Evolutionary conservation across 2,329 filamentous ascomycete genomes (phyloP).

Genomic region (Sclerotinia borealis): DNA sequence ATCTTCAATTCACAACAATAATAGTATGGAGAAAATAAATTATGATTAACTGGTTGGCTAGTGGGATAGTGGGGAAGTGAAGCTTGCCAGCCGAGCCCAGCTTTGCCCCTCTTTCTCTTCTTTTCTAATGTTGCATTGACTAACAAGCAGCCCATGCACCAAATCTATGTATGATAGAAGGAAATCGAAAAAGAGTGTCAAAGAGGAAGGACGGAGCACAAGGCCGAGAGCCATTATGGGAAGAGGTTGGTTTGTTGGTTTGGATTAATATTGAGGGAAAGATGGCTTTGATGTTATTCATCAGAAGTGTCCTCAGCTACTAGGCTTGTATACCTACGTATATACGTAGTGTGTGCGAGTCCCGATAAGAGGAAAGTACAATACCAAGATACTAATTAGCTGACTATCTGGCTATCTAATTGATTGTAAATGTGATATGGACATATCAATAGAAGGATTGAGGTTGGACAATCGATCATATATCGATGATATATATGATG

Average conservation of each 20-base stretch:
- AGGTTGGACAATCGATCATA: not conserved
- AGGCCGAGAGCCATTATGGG: not conserved
- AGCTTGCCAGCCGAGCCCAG: no score
- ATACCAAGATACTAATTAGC: no score
- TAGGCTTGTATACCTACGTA: no score
- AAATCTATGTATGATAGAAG: not conserved
- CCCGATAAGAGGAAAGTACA: no score
- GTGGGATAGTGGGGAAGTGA: not conserved
- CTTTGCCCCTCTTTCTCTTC: slow-evolving; percentile 5
- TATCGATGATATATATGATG: no score
- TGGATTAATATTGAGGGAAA: not conserved
- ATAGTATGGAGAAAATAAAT: not conserved
- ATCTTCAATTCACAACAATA: not conserved
- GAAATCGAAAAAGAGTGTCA: not conserved
- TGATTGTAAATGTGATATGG: no score
- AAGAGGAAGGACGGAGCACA: not conserved
- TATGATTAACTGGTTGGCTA: not conserved
- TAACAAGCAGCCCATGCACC: not conserved
- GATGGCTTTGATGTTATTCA: not conserved
- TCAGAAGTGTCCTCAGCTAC: not conserved
- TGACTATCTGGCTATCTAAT: no score
- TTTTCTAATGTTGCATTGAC: not conserved
- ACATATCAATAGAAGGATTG: no score
- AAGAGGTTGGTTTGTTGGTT: not conserved
- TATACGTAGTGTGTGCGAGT: no score